Evolutionary conservation across 352 stramenopile genomes (phyloP), one percentile per base, ranked within the genome.

Genomic region (Plasmopara muralis): DNA sequence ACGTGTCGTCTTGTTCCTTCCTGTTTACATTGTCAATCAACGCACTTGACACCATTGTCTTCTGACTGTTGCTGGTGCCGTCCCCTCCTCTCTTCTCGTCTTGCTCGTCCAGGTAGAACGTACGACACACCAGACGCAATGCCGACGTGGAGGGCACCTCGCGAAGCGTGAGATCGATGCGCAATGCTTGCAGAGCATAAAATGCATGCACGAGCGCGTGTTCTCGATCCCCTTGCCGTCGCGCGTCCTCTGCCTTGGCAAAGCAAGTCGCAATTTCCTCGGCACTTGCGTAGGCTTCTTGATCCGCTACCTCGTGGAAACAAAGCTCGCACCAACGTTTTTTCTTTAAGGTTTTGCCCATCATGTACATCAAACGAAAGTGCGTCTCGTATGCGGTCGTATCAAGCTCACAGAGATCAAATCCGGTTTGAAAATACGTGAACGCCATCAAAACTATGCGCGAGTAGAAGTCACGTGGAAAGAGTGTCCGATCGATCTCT

Each of bases 131-230:
- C 42, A 85, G 55, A 0, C 52, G 60, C 30, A 89, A 46, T 2
- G 62, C 61, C 25, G 50, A 18, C 5, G 70, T 31, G 2, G 64
- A 66, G 6, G 59, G 47, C 6, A 56, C 61, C 12, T 69, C 51
- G 9, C 43, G 53, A 0, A 74, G 57, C 39, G 77, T 58, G n/a
- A 88, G 48, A 30, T 80, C 60, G 37, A 86, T 70, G 8, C 79
- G 68, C 62, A 84, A 72, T 0, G 74, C 68, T 50, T 90, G 79
- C 7, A 90, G 53, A 6, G 74, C 73, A 52, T 90, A 87, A 60
- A 90, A 90, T 0, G 77, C 82, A 45, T 93, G 82, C 7, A 88
- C 72, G 12, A 93, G 73, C 16, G 74, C 74, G 48, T 87, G 69
- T 29, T 87, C 76, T 60, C 80, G 72, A 37, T 87, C 77, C 6